Evolutionary conservation across 805 yeast genomes (phyloP).

Genomic region (Candida awuae): DNA sequence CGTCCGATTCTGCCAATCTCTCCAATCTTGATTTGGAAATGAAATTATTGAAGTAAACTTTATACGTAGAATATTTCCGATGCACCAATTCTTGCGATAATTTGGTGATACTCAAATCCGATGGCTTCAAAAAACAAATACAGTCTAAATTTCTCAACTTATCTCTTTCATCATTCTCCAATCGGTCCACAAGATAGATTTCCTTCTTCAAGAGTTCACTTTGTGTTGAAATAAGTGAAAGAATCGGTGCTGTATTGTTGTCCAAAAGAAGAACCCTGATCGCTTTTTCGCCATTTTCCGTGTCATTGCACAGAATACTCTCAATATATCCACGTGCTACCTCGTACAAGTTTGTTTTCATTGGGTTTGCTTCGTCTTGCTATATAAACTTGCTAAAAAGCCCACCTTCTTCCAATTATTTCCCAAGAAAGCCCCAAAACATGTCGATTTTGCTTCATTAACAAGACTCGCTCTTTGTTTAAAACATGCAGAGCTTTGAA

Average conservation of each 20-base stretch:
- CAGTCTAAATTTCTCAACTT: constrained; percentile 76
- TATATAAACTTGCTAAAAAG: no score
- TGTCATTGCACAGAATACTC: constrained; percentile 25
- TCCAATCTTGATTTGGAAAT: constrained; percentile 75
- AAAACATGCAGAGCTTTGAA: no score
- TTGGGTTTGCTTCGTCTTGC: no score
- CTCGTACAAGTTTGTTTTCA: constrained; percentile 38
- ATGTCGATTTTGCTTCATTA: no score
- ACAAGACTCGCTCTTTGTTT: no score
- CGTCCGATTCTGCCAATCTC: constrained; percentile 83
- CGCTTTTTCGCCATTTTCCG: constrained; percentile 20
- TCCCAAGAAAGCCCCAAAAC: no score
- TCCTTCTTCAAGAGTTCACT: constrained; percentile 74
- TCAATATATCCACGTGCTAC: constrained; percentile 39
- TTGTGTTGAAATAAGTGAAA: constrained; percentile 87
- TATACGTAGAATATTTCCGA: constrained; percentile 77
- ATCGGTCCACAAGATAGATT: constrained; percentile 70
- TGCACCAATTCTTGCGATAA: constrained; percentile 59
- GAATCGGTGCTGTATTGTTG: constrained; percentile 65
- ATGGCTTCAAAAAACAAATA: constrained; percentile 70
- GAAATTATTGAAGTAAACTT: constrained; percentile 68
- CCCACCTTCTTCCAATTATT: no score
- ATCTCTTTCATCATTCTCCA: constrained; percentile 52
- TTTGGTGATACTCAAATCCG: constrained; percentile 49
- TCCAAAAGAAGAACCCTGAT: constrained; percentile 78